A percentile compares a stretch with the other conserved stretches of the same genome.
These are phyloP conservation scores for Discostella stelligeroides DNA, from an alignment of 108 stramenopile genomes.

Conservation along the genomic window DNA sequence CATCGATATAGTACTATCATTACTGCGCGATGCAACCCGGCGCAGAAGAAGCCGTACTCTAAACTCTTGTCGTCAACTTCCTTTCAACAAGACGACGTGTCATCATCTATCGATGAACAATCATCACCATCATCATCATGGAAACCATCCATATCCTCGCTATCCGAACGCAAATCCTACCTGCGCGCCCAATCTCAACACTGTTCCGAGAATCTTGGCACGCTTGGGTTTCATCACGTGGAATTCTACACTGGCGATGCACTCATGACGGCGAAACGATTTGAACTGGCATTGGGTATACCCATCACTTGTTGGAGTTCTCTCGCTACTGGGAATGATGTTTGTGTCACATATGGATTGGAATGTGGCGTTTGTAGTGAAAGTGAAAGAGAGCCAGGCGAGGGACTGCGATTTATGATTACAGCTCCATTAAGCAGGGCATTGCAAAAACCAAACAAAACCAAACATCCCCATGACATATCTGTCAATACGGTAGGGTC, in stretches of 20 bases:
- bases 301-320: conserved; percentile 60
- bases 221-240: conserved; percentile 63
- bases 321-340: conserved; percentile 59
- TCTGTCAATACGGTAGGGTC: not conserved
- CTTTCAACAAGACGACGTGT: no score
- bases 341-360: conserved; percentile 61
- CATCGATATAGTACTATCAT: no score
- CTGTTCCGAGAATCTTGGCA: conserved; percentile 50
- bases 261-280: conserved; percentile 47
- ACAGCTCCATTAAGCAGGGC: conserved; percentile 38
- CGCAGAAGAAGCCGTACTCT: no score
- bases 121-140: conserved; percentile 11
- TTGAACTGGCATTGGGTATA: conserved; percentile 55
- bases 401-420: conserved; percentile 38
- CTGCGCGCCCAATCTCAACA: conserved; percentile 15
- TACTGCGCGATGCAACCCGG: no score
- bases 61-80: no score
- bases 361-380: conserved; percentile 37
- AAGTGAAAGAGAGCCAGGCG: conserved; percentile 22
- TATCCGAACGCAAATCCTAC: conserved; percentile 30
- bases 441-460: not conserved
- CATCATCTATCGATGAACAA: not conserved
- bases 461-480: not conserved
- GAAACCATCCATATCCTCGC: conserved; percentile 28
- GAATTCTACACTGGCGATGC: conserved; percentile 73